Conservation (phyloP, 768 basidiomycete genomes). For the Termitomyces sp. region DNA sequence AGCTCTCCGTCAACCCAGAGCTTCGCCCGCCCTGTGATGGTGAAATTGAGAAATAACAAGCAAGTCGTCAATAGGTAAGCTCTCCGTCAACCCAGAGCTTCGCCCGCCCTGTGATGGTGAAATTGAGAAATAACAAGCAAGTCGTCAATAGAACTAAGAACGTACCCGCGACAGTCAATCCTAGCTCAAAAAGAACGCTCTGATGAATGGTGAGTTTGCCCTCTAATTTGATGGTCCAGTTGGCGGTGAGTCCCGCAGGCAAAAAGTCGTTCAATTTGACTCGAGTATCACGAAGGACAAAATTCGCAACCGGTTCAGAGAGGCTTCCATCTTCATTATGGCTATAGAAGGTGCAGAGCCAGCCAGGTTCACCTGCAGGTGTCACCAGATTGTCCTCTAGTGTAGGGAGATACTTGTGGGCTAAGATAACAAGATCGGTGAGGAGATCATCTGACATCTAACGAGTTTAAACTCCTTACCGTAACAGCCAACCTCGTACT, state of each 20-base stretch:
- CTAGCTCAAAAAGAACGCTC: constrained; percentile 52
- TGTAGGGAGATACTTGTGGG: constrained; percentile 67
- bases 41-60: neutral
- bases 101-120: constrained; percentile 38
- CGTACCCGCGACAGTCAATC: constrained; percentile 56
- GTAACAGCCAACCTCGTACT: constrained; percentile 63
- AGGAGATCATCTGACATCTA: neutral
- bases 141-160: constrained; percentile 4
- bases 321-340: constrained; percentile 48
- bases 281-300: constrained; percentile 54
- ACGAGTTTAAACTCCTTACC: constrained; percentile 31
- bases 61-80: constrained; percentile 62
- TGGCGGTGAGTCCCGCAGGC: constrained; percentile 47
- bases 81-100: constrained; percentile 61
- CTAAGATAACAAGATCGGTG: constrained; percentile 24
- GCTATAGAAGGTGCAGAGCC: constrained; percentile 62
- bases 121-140: neutral
- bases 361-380: constrained; percentile 50
- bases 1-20: constrained; percentile 58
- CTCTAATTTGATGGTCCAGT: constrained; percentile 55
- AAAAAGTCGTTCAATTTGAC: constrained; percentile 67
- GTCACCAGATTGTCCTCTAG: constrained; percentile 58
- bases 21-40: constrained; percentile 47
- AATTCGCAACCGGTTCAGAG: constrained; percentile 39
- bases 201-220: constrained; percentile 49